Percentiles rank a stretch among this genome's conserved stretches.
Evolutionary conservation across 306 rosid genomes (phyloP).

Genomic region (Castanea crenata): DNA sequence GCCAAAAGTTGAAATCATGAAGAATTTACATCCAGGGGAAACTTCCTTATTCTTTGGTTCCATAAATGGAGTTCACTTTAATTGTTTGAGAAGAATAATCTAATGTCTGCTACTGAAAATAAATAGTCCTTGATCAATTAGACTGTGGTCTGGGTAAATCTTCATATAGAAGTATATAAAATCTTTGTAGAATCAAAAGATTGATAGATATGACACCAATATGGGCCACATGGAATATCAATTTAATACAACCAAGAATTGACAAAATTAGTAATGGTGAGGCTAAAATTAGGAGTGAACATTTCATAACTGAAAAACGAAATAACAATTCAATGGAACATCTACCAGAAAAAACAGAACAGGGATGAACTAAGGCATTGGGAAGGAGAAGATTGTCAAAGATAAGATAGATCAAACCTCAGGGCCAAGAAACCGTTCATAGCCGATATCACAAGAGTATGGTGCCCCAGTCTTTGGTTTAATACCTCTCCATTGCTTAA

Average conservation of each 20-base stretch:
- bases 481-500: constrained; percentile 95
- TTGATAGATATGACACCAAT: background rate
- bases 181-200: background rate
- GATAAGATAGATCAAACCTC: constrained; percentile 60
- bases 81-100: background rate
- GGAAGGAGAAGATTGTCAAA: constrained; percentile 9
- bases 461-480: constrained; percentile 99
- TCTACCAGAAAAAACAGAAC: background rate
- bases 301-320: background rate
- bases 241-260: background rate
- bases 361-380: background rate
- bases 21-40: constrained; percentile 11
- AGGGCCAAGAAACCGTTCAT: constrained; percentile 97
- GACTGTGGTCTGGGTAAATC: background rate
- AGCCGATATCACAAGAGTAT: constrained; percentile 97
- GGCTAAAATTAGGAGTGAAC: background rate
- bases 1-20: background rate
- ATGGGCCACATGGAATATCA: background rate
- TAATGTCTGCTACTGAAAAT: background rate
- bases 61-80: background rate
- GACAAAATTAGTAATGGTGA: background rate
- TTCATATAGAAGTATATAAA: background rate
- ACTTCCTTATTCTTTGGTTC: constrained; percentile 20
- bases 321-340: background rate
- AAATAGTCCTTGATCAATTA: background rate